Conservation (phyloP, 345 rosid genomes). For the Carallia brachiata region DNA sequence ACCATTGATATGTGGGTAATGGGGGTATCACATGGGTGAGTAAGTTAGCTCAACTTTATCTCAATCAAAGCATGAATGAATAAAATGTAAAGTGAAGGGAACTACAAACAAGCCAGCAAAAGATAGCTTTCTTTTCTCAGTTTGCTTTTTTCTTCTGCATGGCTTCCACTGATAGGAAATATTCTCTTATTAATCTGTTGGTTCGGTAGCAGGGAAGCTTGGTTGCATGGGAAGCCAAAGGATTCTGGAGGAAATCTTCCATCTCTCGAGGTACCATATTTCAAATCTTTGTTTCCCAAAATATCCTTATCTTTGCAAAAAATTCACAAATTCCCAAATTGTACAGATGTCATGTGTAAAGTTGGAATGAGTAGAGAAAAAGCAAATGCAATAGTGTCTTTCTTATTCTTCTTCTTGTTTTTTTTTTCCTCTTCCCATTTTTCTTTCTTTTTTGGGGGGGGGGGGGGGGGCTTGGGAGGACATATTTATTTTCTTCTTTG, state of each 20-base stretch:
- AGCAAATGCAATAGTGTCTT: constrained; percentile 11
- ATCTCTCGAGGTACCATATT: constrained; percentile 67
- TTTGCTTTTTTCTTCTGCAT: constrained; percentile 45
- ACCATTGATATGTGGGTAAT: constrained; percentile 28
- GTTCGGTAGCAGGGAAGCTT: constrained; percentile 76
- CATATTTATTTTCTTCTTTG: not conserved
- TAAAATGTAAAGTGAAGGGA: constrained; percentile 29
- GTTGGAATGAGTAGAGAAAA: constrained; percentile 21
- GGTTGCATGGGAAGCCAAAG: constrained; percentile 79
- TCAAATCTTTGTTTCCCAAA: constrained; percentile 18
- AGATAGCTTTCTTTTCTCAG: constrained; percentile 36
- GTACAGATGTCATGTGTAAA: not conserved
- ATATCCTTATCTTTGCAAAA: constrained; percentile 5
- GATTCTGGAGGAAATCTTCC: constrained; percentile 54
- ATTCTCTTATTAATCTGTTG: constrained; percentile 43
- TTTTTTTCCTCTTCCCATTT: too few species aligned
- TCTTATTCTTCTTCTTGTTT: not conserved
- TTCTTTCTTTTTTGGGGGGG: too few species aligned
- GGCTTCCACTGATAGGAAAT: constrained; percentile 49
- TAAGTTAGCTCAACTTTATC: constrained; percentile 26
- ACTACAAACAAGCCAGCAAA: constrained; percentile 39
- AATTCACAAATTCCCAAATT: constrained; percentile 1
- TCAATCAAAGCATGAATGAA: constrained; percentile 12
- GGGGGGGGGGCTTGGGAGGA: not conserved
- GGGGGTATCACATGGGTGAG: constrained; percentile 40